These are phyloP conservation scores for Aethionema arabicum DNA, from an alignment of 345 rosid species.

Conservation along the genomic window DNA sequence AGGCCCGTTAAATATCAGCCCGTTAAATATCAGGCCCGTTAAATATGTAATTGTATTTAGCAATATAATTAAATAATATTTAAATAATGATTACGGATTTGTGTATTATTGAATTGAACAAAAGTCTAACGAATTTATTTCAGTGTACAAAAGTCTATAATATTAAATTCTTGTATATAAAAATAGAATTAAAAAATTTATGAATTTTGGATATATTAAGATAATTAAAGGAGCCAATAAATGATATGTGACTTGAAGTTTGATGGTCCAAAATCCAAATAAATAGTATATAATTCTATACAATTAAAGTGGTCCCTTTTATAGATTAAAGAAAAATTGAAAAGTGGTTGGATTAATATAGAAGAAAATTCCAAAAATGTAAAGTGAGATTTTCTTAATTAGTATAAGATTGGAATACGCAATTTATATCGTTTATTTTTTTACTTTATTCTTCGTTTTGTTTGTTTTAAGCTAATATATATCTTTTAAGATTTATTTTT, in stretches of 20 bases:
- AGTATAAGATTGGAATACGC: slow-evolving; percentile 25
- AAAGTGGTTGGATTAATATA: slow-evolving; percentile 22
- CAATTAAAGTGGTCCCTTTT: slow-evolving; percentile 34
- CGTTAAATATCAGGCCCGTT: not conserved
- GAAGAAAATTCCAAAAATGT: slow-evolving; percentile 29
- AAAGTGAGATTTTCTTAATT: slow-evolving; percentile 35
- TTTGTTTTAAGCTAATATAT: slow-evolving; percentile 20
- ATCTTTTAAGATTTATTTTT: too few species aligned
- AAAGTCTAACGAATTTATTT: too few species aligned
- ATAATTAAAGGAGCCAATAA: not conserved
- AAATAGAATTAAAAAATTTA: not conserved
- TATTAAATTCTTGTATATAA: too few species aligned
- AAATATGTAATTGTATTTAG: too few species aligned
- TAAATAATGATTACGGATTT: too few species aligned
- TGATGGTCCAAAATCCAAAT: too few species aligned
- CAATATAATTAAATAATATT: too few species aligned
- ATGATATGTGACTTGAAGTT: too few species aligned
- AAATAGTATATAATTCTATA: too few species aligned
- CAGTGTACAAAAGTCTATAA: too few species aligned
- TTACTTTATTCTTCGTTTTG: slow-evolving; percentile 25
- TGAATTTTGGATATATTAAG: not conserved
- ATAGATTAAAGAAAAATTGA: slow-evolving; percentile 26
- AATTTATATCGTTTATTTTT: slow-evolving; percentile 4
- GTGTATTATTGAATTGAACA: too few species aligned
- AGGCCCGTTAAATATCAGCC: not conserved